Conservation (phyloP, 352 stramenopile species). For the Phytophthora ohioensis region DNA sequence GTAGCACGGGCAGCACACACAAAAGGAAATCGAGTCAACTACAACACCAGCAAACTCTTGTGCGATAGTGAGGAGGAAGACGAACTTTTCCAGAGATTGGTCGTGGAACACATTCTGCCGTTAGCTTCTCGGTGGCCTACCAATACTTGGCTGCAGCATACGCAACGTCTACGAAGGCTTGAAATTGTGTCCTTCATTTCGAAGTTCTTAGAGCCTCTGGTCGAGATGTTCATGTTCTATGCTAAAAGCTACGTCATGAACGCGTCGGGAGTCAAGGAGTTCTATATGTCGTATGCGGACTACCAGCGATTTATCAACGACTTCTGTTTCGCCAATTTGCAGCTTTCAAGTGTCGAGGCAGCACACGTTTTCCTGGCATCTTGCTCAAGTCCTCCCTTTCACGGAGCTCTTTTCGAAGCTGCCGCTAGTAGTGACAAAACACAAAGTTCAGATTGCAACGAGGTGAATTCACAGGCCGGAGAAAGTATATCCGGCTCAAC, state of each 20-base stretch:
- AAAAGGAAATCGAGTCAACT: slow-evolving; percentile 38
- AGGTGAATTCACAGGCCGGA: slow-evolving; percentile 12
- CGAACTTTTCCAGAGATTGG: slow-evolving; percentile 59
- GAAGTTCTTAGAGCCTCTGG: slow-evolving; percentile 71
- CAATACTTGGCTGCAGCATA: slow-evolving; percentile 60
- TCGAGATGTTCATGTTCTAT: slow-evolving; percentile 86
- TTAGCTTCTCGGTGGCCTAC: slow-evolving; percentile 66
- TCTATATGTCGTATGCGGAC: slow-evolving; percentile 76
- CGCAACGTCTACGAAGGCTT: slow-evolving; percentile 47
- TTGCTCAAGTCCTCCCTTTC: slow-evolving; percentile 65
- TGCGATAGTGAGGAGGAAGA: slow-evolving; percentile 61
- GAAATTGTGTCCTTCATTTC: slow-evolving; percentile 71
- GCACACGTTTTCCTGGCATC: slow-evolving; percentile 76
- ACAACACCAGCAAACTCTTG: slow-evolving; percentile 38
- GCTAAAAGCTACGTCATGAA: slow-evolving; percentile 64
- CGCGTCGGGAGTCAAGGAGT: slow-evolving; percentile 55
- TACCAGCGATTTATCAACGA: slow-evolving; percentile 83
- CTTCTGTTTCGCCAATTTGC: slow-evolving; percentile 75
- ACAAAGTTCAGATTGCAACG: slow-evolving; percentile 11
- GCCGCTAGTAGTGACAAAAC: slow-evolving; percentile 5
- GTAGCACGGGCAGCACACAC: slow-evolving; percentile 54
- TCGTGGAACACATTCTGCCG: slow-evolving; percentile 69
- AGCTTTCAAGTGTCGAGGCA: slow-evolving; percentile 73
- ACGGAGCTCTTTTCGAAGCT: slow-evolving; percentile 38
- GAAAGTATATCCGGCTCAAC: slow-evolving; percentile 18